phyloP scores from a whole-genome alignment of 179 eudicot genomes.

The Sideroxylon spinosum region DNA sequence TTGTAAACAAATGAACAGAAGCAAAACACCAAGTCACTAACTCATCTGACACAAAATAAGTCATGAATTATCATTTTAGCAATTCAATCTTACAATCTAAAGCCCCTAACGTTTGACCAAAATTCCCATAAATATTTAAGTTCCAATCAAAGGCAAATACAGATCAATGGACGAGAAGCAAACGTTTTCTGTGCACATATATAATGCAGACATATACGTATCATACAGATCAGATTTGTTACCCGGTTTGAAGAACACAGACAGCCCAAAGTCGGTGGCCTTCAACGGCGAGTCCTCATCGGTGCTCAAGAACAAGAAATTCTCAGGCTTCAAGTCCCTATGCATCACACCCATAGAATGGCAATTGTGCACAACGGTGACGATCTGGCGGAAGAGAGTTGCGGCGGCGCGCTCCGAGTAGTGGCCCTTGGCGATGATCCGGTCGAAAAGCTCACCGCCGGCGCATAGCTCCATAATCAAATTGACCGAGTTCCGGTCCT shows the following conservation, averaged over 20 bases:
- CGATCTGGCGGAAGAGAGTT: constrained; percentile 64
- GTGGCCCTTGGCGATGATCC: constrained; percentile 81
- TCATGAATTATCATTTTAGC: background rate
- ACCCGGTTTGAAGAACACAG: constrained; percentile 85
- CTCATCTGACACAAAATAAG: background rate
- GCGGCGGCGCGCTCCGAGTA: constrained; percentile 93
- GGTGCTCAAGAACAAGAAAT: constrained; percentile 64
- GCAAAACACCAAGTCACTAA: background rate
- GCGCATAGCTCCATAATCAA: constrained; percentile 87
- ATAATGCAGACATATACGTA: background rate
- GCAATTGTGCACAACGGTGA: constrained; percentile 74
- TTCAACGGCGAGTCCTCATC: constrained; percentile 78
- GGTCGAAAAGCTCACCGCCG: constrained; percentile 89
- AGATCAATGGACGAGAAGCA: background rate
- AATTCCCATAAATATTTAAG: background rate
- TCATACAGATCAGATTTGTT: background rate
- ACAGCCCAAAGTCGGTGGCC: constrained; percentile 88
- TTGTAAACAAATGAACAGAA: background rate
- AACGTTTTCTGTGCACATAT: too few relatives aligned
- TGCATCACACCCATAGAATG: constrained; percentile 97
- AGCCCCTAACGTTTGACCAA: background rate
- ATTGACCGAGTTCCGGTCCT: constrained; percentile 71
- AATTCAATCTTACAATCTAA: background rate
- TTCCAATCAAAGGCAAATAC: background rate
- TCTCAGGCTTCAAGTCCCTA: constrained; percentile 87